These are phyloP conservation scores for Apiotrichum sp. DNA, from an alignment of 1,284 basidiomycete species.

Conservation along the genomic window DNA sequence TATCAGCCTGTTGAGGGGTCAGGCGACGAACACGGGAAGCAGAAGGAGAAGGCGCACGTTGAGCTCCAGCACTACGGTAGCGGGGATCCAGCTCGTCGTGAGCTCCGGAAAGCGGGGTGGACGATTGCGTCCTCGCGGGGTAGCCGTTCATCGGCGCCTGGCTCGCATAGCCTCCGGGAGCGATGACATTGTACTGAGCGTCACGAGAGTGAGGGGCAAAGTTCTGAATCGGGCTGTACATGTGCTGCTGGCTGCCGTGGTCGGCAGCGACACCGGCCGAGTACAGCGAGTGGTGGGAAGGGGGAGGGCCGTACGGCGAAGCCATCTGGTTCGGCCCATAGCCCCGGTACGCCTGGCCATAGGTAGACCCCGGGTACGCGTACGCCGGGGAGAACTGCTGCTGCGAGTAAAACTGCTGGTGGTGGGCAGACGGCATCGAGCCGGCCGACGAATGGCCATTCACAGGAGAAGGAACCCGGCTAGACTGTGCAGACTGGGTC, in stretches of 20 bases:
- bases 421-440: slow-evolving; percentile 22
- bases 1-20: slow-evolving; percentile 26
- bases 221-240: slow-evolving; percentile 35
- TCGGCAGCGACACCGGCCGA: slow-evolving; percentile 32
- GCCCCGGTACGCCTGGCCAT: slow-evolving; percentile 22
- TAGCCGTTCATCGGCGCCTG: slow-evolving; percentile 36
- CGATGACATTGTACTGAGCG: slow-evolving; percentile 31
- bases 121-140: slow-evolving; percentile 38
- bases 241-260: slow-evolving; percentile 30
- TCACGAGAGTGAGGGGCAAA: slow-evolving; percentile 38
- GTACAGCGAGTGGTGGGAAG: slow-evolving; percentile 28
- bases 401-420: slow-evolving; percentile 35
- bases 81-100: slow-evolving; percentile 23
- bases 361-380: slow-evolving; percentile 28
- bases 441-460: slow-evolving; percentile 37
- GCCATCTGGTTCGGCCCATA: slow-evolving; percentile 29
- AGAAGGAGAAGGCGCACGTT: slow-evolving; percentile 8
- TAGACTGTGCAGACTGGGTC: slow-evolving; percentile 34
- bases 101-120: slow-evolving; percentile 28
- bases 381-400: slow-evolving; percentile 33
- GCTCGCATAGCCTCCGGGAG: slow-evolving; percentile 26
- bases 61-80: slow-evolving; percentile 20
- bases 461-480: slow-evolving; percentile 40
- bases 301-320: slow-evolving; percentile 26
- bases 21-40: slow-evolving; percentile 17